Evolutionary conservation across 331 rosid genomes (phyloP).

Genomic region (Spiraea crenata): DNA sequence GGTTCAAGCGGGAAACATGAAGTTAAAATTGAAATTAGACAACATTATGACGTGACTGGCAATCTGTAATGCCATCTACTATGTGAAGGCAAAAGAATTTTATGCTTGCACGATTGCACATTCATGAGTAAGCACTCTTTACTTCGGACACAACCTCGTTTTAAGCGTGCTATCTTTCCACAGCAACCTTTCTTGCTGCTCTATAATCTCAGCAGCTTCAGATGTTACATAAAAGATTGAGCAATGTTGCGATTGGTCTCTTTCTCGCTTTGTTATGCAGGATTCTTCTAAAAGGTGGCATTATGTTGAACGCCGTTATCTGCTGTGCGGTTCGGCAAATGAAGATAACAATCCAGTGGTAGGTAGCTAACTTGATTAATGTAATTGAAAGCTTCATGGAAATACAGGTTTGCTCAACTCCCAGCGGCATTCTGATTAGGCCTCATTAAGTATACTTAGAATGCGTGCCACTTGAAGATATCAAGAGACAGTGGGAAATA

Average conservation of each 20-base stretch:
- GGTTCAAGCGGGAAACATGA: constrained; percentile 85
- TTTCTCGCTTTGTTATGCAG: not conserved
- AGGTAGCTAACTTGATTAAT: not conserved
- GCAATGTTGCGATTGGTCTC: not conserved
- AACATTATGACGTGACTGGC: constrained; percentile 50
- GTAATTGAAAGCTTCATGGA: not conserved
- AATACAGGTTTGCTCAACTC: not conserved
- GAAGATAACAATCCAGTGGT: not conserved
- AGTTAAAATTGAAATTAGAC: constrained; percentile 63
- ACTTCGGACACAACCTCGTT: not conserved
- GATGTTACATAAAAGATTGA: not conserved
- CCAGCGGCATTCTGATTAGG: too few species aligned
- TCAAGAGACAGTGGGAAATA: not conserved
- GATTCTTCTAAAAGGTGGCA: not conserved
- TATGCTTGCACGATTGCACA: not conserved
- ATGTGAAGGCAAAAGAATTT: not conserved
- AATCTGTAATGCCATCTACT: not conserved
- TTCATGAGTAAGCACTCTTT: not conserved
- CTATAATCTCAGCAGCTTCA: not conserved
- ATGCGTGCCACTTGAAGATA: constrained; percentile 1
- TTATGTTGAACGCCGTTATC: not conserved
- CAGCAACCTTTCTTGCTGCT: not conserved
- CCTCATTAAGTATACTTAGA: not conserved
- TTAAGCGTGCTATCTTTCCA: not conserved
- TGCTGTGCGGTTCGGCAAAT: not conserved